Percentiles rank a stretch among this genome's conserved stretches.
phyloP scores from a whole-genome alignment of 1,139 yeast species.

The Pichiaceae sp. region DNA sequence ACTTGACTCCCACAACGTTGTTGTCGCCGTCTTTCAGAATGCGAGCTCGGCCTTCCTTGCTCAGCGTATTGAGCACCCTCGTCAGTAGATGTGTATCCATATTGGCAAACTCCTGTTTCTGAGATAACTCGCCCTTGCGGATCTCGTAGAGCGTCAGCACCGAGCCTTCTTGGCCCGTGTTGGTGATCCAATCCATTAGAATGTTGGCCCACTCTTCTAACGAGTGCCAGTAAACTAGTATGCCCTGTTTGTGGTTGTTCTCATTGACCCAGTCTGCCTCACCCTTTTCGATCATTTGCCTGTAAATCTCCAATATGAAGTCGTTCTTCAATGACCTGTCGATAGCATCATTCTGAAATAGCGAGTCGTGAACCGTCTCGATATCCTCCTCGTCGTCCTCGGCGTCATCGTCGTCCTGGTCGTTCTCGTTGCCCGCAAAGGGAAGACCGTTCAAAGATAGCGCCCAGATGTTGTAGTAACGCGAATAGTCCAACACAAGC shows the following conservation, averaged over 20 bases:
- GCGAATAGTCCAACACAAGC: conserved; percentile 51
- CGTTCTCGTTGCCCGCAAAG: conserved; percentile 17
- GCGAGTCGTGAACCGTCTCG: conserved; percentile 13
- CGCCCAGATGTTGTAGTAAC: conserved; percentile 44
- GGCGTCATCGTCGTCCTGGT: conserved; percentile 16
- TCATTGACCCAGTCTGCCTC: conserved; percentile 45
- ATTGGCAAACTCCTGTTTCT: conserved; percentile 49
- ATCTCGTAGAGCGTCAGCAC: conserved; percentile 81
- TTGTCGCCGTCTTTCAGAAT: conserved; percentile 48
- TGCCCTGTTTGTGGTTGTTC: conserved; percentile 34
- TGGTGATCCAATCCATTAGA: conserved; percentile 53
- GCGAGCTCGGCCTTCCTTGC: conserved; percentile 61
- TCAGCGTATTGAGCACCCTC: conserved; percentile 49
- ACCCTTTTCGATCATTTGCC: conserved; percentile 45
- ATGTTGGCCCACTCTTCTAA: conserved; percentile 72
- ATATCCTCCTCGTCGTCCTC: conserved; percentile 11
- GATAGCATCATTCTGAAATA: conserved; percentile 44
- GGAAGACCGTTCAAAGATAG: conserved; percentile 34
- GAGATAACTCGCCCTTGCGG: conserved; percentile 53
- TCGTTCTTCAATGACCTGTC: conserved; percentile 45
- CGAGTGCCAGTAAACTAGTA: conserved; percentile 61
- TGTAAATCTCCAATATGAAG: conserved; percentile 47
- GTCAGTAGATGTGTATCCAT: conserved; percentile 54
- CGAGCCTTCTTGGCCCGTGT: conserved; percentile 69
- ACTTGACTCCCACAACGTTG: conserved; percentile 58